Percentiles rank a stretch among this genome's conserved stretches.
These are phyloP conservation scores for Citrus cavaleriei DNA, from an alignment of 345 rosid species.

Conservation along the genomic window DNA sequence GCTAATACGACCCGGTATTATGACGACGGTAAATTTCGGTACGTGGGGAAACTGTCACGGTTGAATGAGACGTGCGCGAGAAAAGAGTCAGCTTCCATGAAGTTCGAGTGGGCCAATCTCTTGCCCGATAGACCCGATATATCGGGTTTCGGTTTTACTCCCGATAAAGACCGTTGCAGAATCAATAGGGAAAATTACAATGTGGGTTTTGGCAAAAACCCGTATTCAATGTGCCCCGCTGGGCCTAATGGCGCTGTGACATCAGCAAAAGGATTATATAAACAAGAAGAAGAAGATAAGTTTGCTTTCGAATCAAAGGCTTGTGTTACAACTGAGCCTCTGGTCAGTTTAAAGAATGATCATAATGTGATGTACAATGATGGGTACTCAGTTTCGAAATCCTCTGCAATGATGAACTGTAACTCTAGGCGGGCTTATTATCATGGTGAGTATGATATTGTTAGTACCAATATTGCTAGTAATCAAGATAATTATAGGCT, in stretches of 20 bases:
- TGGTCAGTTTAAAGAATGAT: neutral
- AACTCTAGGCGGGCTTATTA: neutral
- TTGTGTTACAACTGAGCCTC: neutral
- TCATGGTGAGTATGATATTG: neutral
- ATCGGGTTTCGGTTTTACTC: neutral
- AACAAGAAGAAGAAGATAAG: neutral
- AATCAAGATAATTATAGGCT: neutral
- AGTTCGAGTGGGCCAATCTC: conserved; percentile 40
- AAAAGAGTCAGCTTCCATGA: conserved; percentile 12
- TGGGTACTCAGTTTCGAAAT: neutral
- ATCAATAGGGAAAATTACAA: neutral
- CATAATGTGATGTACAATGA: neutral
- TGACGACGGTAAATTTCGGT: conserved; percentile 1
- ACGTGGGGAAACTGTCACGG: conserved; percentile 11
- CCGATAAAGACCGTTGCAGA: neutral
- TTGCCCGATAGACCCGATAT: conserved; percentile 13
- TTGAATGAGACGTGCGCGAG: conserved; percentile 20
- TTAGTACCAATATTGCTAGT: neutral
- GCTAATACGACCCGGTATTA: neutral
- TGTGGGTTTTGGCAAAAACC: neutral
- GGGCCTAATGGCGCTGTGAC: neutral
- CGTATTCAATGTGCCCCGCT: neutral
- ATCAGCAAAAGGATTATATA: neutral
- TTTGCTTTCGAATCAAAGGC: neutral
- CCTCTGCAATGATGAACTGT: neutral